Evolutionary conservation across 176 grass and related monocot species (phyloP).

Genomic region (Metroxylon sagu): DNA sequence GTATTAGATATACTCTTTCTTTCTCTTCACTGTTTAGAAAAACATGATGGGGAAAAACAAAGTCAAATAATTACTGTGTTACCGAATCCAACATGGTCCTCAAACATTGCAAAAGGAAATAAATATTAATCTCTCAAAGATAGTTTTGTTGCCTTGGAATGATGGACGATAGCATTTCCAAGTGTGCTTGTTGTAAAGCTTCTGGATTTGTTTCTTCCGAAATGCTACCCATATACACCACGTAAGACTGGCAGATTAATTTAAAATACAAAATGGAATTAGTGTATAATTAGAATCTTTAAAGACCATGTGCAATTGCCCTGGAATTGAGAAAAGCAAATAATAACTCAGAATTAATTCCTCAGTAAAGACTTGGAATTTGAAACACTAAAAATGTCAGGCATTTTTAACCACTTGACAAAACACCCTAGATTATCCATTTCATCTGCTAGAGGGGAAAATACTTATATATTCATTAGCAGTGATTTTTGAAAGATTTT

Average conservation of each 20-base stretch:
- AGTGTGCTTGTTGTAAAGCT: conserved; percentile 36
- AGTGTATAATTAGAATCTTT: neutral
- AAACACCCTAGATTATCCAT: too few relatives aligned
- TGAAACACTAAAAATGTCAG: too few relatives aligned
- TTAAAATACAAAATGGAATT: neutral
- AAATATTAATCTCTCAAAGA: neutral
- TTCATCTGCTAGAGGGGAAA: too few relatives aligned
- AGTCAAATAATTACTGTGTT: too few relatives aligned
- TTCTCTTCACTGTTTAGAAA: conserved; percentile 38
- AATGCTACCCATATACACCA: conserved; percentile 70
- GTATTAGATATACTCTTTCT: conserved; percentile 47
- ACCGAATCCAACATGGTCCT: too few relatives aligned
- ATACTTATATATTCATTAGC: too few relatives aligned
- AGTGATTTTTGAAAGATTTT: too few relatives aligned
- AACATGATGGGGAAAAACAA: neutral
- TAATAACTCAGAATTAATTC: neutral
- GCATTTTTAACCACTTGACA: too few relatives aligned
- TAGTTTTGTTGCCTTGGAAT: conserved; percentile 20
- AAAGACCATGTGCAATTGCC: conserved; percentile 7
- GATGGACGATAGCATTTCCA: conserved; percentile 79
- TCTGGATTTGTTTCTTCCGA: conserved; percentile 23
- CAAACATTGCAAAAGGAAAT: too few relatives aligned
- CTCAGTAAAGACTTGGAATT: too few relatives aligned
- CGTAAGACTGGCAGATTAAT: conserved; percentile 57
- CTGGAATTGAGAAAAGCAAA: neutral